Percentiles rank a stretch among this genome's conserved stretches.
Evolutionary conservation across 2,329 filamentous ascomycete species (phyloP).

Genomic region (Bipolaris sorokiniana): DNA sequence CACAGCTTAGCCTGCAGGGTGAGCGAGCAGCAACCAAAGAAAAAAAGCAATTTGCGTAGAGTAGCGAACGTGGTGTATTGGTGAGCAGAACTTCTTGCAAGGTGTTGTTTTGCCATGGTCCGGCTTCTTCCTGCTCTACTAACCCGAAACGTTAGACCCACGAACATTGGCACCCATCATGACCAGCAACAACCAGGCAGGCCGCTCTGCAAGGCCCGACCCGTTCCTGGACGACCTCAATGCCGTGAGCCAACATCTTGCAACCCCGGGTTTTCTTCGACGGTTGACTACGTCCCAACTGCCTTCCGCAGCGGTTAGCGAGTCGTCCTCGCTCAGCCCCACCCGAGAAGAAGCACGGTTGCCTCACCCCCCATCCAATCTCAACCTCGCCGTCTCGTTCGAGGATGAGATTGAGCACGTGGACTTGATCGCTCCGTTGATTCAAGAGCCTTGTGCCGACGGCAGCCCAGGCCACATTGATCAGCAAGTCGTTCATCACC

Average conservation of each 20-base stretch:
- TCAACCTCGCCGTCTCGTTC: constrained; percentile 36
- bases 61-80: constrained; percentile 21
- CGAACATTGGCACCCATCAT: constrained; percentile 40
- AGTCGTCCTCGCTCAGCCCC: constrained; percentile 46
- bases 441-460: constrained; percentile 45
- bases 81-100: constrained; percentile 28
- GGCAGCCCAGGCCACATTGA: constrained; percentile 35
- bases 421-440: constrained; percentile 42
- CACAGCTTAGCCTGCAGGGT: constrained; percentile 9
- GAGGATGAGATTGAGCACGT: constrained; percentile 42
- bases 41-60: constrained; percentile 23
- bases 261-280: constrained; percentile 44
- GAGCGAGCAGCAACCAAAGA: constrained; percentile 18
- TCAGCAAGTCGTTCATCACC: constrained; percentile 31
- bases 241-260: constrained; percentile 41
- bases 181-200: constrained; percentile 30
- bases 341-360: constrained; percentile 43
- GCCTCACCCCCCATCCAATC: constrained; percentile 41
- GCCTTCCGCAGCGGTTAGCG: constrained; percentile 48
- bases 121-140: constrained; percentile 29
- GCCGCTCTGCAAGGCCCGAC: constrained; percentile 32
- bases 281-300: constrained; percentile 46
- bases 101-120: constrained; percentile 33
- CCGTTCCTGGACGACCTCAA: constrained; percentile 43
- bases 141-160: constrained; percentile 38